Evolutionary conservation across 106 monocot genomes (phyloP), one percentile per base, ranked within the genome.

Genomic region (Narthecium ossifragum): DNA sequence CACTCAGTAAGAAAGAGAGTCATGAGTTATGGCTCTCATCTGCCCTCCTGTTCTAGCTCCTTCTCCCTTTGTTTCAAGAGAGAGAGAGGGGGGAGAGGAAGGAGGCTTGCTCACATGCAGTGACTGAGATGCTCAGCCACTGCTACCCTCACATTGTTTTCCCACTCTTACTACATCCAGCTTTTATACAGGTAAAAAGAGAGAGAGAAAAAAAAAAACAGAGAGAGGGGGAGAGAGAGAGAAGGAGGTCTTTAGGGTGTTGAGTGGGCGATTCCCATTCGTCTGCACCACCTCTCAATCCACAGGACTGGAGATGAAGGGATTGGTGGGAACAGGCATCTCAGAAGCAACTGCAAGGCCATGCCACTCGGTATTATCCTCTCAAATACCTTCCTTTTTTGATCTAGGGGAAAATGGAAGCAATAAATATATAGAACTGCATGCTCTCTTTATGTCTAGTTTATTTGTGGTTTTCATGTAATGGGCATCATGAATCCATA

Each of bases 301-400:
- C 37, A 38, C 65, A 53, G 54, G 49, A 27, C 18, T 30, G 40
- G 33, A 8, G 40, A 23, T 30, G 53, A 54, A 43, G 41, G 65
- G 54, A 65, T 54, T 65, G 65, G 65, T 65, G 65, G 65, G 54
- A 55, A 43, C 65, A 41, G 65, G 65, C 23, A 17, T 18, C 18
- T 27, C 51, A 26, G 37, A 52, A 38, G 36, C 15, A 23, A 53
- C 12, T 1, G 12, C 34, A 29, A 22, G 30, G 38, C 40, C 41
- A 31, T 65, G 9, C 49, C 36, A 26, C 11, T 7, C 51, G 39
- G 39, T 39, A 28, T 46, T 29, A 28, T 46, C 61, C 3, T 61
- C 26, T 6, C 1, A 8, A n/a, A 38, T 39, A 34, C 3, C 39
- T 24, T 58, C 0, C 13, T 30, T 29, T 31, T 0, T n/a, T n/a